Evolutionary conservation across 2,329 filamentous ascomycete species (phyloP), one percentile per base, ranked within the genome.

Genomic region (Ambrosiella cleistominuta): DNA sequence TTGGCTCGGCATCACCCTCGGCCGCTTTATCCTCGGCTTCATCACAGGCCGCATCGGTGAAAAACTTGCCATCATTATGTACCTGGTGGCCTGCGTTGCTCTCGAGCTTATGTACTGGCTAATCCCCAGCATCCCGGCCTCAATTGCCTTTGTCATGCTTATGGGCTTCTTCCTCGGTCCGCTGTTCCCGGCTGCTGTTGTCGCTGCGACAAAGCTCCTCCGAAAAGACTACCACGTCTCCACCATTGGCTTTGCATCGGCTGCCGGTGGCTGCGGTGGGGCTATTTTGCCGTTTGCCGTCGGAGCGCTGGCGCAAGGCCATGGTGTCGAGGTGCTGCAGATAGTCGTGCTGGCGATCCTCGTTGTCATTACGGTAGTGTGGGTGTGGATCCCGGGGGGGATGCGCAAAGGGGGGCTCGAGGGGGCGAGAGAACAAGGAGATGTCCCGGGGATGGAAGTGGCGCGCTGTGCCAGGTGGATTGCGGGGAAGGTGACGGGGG

Each of bases 161-260:
- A 75, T 88, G 60, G 88, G 88, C 0, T 87, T 91, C 73, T 88
- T 90, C 65, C 74, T 91, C 0, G 88, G 87, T 0, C 87, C 88
- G 0, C 69, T 93, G 17, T 93, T 90, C 66, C 86, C 87, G 0
- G 84, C 82, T 1, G 85, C 80, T 0, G 77, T 93, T 8, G 81
- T 90, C 0, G 80, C 80, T 0, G 80, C 82, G 3, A 88, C 85
- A 0, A 89, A 87, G 64, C 72, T 93, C 3, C 72, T 94, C 1
- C 86, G 87, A 0, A 75, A 74, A 44, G 77, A 86, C 61, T 72
- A 88, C 35, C 88, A 94, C 64, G 85, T 93, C 47, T 80, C 78
- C n/a, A 81, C 83, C 0, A 87, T 94, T 62, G 87, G 88, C 0
- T 91, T 94, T 64, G 83, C 84, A 0, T 81, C 85, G 0, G 86